A percentile compares a stretch with the other conserved stretches of the same genome.
Conservation (phyloP, 179 eudicot species). For the Gypsophila paniculata region DNA sequence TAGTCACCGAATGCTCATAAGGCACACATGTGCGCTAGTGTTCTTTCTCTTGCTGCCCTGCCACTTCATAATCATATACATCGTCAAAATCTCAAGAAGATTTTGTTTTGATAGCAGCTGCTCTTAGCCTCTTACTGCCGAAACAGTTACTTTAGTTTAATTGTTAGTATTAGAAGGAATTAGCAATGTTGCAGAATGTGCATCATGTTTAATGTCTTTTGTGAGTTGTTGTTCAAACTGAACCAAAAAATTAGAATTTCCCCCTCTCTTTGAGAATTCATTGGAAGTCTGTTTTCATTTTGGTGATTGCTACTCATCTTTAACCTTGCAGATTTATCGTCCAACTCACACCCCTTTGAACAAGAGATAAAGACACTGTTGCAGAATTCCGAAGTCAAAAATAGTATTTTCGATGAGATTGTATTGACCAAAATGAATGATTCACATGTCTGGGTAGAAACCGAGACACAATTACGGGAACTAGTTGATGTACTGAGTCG, state of each 20-base stretch:
- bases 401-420: conserved; percentile 32
- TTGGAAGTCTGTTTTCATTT: not conserved
- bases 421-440: conserved; percentile 36
- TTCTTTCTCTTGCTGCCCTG: not conserved
- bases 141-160: not conserved
- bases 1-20: no score
- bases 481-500: conserved; percentile 59
- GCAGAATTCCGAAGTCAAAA: conserved; percentile 39
- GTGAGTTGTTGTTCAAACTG: not conserved
- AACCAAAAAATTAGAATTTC: not conserved
- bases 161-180: not conserved
- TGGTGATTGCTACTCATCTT: conserved; percentile 17
- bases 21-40: not conserved
- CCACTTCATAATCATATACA: not conserved
- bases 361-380: conserved; percentile 49
- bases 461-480: conserved; percentile 55
- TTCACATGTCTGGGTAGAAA: conserved; percentile 68
- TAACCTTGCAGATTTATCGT: conserved; percentile 31
- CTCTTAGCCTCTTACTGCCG: not conserved
- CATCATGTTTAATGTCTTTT: not conserved
- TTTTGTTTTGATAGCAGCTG: not conserved
- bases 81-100: not conserved
- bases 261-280: not conserved
- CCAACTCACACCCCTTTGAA: conserved; percentile 63
- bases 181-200: not conserved